These are phyloP conservation scores for Phytopythium litorale DNA, from an alignment of 352 stramenopile species.

Conservation along the genomic window DNA sequence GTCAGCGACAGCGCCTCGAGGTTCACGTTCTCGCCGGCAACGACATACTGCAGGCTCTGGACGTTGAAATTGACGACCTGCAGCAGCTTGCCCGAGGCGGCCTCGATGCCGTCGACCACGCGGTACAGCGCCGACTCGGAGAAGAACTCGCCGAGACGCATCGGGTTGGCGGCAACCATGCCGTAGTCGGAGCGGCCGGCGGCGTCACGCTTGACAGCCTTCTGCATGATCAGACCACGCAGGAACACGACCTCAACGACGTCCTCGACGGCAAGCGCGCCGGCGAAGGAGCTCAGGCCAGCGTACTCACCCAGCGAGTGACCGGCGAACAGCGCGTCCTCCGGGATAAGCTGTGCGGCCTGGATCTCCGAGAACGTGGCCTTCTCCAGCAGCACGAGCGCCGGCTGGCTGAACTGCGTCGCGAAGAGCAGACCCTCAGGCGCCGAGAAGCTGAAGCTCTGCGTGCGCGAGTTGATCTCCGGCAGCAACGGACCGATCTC, in stretches of 20 bases:
- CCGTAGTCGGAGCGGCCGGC: slow-evolving; percentile 78
- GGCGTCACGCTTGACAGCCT: slow-evolving; percentile 51
- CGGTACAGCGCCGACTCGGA: slow-evolving; percentile 62
- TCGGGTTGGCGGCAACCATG: slow-evolving; percentile 86
- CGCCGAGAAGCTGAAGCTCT: slow-evolving; percentile 81
- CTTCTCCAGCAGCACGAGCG: slow-evolving; percentile 81
- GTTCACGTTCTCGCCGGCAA: slow-evolving; percentile 79
- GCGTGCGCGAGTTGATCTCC: slow-evolving; percentile 75
- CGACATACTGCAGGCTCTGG: slow-evolving; percentile 78
- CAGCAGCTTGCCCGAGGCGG: slow-evolving; percentile 60
- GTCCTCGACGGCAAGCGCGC: slow-evolving; percentile 61
- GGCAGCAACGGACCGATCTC: slow-evolving; percentile 61
- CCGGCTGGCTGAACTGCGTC: slow-evolving; percentile 85
- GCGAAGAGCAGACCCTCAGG: slow-evolving; percentile 78
- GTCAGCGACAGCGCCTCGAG: slow-evolving; percentile 72
- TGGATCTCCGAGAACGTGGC: slow-evolving; percentile 84
- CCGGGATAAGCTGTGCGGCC: slow-evolving; percentile 57
- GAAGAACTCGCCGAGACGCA: slow-evolving; percentile 64
- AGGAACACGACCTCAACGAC: slow-evolving; percentile 84
- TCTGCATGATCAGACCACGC: slow-evolving; percentile 66
- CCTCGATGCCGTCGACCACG: slow-evolving; percentile 65
- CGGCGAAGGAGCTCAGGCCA: slow-evolving; percentile 73
- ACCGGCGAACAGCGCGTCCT: slow-evolving; percentile 76
- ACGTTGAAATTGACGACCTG: slow-evolving; percentile 91
- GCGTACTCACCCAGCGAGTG: slow-evolving; percentile 90